Conservation (phyloP, 2,329 filamentous ascomycete genomes). For the Penicillium aurantiogriseum region DNA sequence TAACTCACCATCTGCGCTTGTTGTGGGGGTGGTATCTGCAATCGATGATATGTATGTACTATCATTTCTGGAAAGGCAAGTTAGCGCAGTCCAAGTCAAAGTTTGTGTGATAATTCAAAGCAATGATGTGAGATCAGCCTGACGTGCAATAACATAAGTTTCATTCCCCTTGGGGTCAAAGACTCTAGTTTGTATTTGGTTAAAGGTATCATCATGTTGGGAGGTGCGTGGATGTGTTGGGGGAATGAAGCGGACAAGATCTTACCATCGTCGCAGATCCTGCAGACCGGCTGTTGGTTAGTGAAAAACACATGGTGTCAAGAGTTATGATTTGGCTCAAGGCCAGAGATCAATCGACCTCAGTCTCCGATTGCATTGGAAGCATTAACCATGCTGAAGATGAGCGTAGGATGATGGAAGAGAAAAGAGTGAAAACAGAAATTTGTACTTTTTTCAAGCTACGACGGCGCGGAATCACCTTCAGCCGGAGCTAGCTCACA, state of each 20-base stretch:
- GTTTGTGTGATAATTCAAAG: conserved; percentile 17
- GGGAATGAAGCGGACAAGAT: conserved; percentile 9
- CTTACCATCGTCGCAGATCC: conserved; percentile 30
- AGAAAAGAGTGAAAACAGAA: conserved; percentile 24
- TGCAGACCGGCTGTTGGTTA: conserved; percentile 9
- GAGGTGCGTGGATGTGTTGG: conserved; percentile 25
- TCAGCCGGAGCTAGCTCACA: conserved; percentile 27
- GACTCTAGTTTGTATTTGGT: conserved; percentile 87
- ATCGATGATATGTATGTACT: not conserved
- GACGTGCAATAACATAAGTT: conserved; percentile 80
- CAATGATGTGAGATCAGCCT: conserved; percentile 70
- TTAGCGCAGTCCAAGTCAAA: conserved; percentile 21
- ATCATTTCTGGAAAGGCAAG: conserved; percentile 18
- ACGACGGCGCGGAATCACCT: conserved; percentile 26
- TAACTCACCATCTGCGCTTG: conserved; percentile 27
- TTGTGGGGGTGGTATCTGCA: not conserved
- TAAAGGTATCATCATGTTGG: conserved; percentile 74
- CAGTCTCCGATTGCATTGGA: conserved; percentile 13
- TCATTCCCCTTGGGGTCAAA: conserved; percentile 82
- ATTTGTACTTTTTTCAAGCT: conserved; percentile 36
- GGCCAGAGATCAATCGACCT: not conserved
- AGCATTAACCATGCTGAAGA: conserved; percentile 21
- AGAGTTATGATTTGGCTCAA: not conserved
- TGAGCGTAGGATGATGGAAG: conserved; percentile 20
- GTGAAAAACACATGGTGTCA: not conserved